phyloP scores from a whole-genome alignment of 2,329 filamentous ascomycete species.

The Fonsecaea monophora region DNA sequence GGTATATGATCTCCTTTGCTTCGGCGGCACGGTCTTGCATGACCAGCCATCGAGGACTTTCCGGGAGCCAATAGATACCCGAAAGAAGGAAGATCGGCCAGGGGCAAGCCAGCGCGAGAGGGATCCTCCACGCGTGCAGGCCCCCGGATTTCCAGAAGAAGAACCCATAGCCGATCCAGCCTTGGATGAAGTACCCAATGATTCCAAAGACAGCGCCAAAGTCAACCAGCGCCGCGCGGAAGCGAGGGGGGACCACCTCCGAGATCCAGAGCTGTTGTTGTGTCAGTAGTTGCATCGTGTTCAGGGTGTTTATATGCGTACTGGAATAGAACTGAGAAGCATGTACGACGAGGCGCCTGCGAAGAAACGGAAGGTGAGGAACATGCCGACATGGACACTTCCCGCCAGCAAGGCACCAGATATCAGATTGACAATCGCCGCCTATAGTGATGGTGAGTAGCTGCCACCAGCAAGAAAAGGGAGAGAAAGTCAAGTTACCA shows the following conservation, averaged over 20 bases:
- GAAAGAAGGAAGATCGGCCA: neutral
- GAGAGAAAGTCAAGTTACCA: neutral
- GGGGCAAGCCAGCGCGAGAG: neutral
- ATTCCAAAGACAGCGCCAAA: conserved; percentile 2
- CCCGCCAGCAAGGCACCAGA: conserved; percentile 47
- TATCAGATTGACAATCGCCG: conserved; percentile 37
- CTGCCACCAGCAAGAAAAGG: neutral
- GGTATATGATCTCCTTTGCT: neutral
- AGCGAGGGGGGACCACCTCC: neutral
- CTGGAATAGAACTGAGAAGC: no score
- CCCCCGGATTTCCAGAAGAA: neutral
- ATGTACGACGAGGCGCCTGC: no score
- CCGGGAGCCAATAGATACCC: neutral
- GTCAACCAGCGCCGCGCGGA: conserved; percentile 3
- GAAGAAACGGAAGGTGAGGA: conserved; percentile 47
- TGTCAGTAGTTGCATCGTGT: conserved; percentile 39
- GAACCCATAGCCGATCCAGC: conserved; percentile 14
- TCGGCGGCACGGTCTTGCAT: neutral
- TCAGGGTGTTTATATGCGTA: no score
- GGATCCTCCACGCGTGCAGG: neutral
- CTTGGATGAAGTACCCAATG: neutral
- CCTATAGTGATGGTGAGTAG: neutral
- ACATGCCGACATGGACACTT: conserved; percentile 13
- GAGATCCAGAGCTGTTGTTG: neutral
- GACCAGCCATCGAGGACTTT: neutral